phyloP scores from a whole-genome alignment of 164 flowering plant genomes.

The Vitis vinifera region DNA sequence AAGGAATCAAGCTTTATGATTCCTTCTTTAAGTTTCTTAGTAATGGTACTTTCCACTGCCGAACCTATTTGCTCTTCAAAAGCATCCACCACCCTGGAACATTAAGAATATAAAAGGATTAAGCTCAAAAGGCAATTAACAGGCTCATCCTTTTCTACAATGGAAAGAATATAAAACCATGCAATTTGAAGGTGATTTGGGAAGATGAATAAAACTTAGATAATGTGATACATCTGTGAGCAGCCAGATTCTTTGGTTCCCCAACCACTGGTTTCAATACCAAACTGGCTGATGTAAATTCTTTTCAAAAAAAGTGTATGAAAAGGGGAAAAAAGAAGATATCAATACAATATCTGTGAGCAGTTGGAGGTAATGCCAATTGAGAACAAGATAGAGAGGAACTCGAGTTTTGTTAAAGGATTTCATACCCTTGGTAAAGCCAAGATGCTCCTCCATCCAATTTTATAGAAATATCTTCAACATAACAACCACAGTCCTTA shows the following conservation, averaged over 20 bases:
- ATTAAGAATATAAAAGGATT: conserved; percentile 7
- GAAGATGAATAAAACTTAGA: background rate
- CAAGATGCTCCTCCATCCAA: conserved; percentile 97
- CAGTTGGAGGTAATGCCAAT: background rate
- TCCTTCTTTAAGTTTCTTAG: conserved; percentile 66
- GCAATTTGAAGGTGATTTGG: background rate
- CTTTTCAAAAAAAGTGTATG: too few species aligned
- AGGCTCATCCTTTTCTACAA: background rate
- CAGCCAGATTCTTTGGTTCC: too few species aligned
- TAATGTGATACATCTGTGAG: too few species aligned
- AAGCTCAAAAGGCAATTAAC: background rate
- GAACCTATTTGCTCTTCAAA: conserved; percentile 72
- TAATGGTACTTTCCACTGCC: conserved; percentile 73
- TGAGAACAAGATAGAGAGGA: background rate
- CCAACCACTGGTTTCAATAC: background rate
- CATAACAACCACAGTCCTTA: conserved; percentile 67
- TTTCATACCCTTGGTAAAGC: conserved; percentile 89
- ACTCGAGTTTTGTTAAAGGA: background rate
- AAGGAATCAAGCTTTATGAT: conserved; percentile 57
- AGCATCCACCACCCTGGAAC: conserved; percentile 71
- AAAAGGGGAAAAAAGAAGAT: too few species aligned
- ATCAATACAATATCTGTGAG: too few species aligned
- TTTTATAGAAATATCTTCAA: conserved; percentile 60
- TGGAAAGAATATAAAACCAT: background rate
- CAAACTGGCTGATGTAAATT: background rate